These are phyloP conservation scores for Catenaria anguillulae DNA, from an alignment of 371 early-diverging fungal species.

Conservation along the genomic window DNA sequence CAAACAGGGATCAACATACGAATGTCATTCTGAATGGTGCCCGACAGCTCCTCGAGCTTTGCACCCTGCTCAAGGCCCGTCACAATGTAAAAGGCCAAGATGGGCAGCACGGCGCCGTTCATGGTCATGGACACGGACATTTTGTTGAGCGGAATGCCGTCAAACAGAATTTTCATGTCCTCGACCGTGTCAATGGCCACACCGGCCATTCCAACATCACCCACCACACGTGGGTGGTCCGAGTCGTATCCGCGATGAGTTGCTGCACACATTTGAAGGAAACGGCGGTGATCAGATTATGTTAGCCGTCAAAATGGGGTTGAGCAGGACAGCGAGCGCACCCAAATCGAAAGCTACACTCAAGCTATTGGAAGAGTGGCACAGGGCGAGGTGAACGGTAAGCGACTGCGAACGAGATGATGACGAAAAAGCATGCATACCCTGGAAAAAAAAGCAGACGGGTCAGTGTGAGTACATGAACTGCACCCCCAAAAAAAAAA, in stretches of 20 bases:
- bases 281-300: neutral
- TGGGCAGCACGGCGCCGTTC: slow-evolving; percentile 80
- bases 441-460: too few species aligned
- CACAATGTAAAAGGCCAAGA: slow-evolving; percentile 77
- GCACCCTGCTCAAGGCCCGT: slow-evolving; percentile 72
- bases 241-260: slow-evolving; percentile 46
- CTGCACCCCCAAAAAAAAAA: slow-evolving; percentile 78
- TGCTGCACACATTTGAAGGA: too few species aligned
- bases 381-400: neutral
- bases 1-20: neutral
- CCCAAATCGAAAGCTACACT: slow-evolving; percentile 9
- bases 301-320: neutral
- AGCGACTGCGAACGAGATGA: neutral
- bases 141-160: slow-evolving; percentile 66
- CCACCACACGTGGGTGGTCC: slow-evolving; percentile 67
- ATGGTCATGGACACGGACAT: slow-evolving; percentile 83
- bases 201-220: slow-evolving; percentile 85
- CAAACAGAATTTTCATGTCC: slow-evolving; percentile 77
- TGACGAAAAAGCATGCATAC: too few species aligned
- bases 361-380: too few species aligned
- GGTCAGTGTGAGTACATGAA: too few species aligned
- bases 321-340: too few species aligned
- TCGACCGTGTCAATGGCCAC: slow-evolving; percentile 79
- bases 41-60: slow-evolving; percentile 51
- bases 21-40: slow-evolving; percentile 79